These are phyloP conservation scores for Leptoxyphium fumago DNA, from an alignment of 2,329 filamentous ascomycete species.

Conservation along the genomic window DNA sequence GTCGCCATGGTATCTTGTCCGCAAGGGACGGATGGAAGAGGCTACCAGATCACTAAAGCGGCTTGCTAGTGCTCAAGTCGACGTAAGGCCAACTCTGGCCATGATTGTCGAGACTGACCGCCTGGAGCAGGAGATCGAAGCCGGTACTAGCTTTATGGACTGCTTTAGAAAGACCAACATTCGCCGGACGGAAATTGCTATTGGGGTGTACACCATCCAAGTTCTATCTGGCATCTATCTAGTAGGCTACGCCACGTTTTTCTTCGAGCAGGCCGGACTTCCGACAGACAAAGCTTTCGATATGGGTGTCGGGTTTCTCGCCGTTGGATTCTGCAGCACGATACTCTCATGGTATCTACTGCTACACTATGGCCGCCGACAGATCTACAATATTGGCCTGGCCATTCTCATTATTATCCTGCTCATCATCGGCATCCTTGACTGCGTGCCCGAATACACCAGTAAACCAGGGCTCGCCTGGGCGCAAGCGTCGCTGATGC, in stretches of 20 bases:
- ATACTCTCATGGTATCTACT: conserved; percentile 27
- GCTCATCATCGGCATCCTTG: conserved; percentile 25
- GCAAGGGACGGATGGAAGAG: conserved; percentile 19
- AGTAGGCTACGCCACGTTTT: conserved; percentile 32
- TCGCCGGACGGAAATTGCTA: conserved; percentile 29
- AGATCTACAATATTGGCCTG: conserved; percentile 26
- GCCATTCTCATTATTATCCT: conserved; percentile 20
- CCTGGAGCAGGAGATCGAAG: conserved; percentile 25
- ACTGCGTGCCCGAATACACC: conserved; percentile 21
- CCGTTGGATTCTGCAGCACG: conserved; percentile 28
- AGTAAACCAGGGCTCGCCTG: conserved; percentile 1
- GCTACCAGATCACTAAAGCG: conserved; percentile 19
- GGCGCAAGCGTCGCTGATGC: conserved; percentile 26
- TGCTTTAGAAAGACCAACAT: conserved; percentile 29
- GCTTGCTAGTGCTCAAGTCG: conserved; percentile 23
- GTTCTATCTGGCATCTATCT: conserved; percentile 28
- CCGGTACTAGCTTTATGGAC: conserved; percentile 23
- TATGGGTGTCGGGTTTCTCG: conserved; percentile 28
- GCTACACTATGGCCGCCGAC: conserved; percentile 23
- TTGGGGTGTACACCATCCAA: conserved; percentile 30
- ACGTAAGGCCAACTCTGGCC: conserved; percentile 24
- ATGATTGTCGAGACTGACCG: conserved; percentile 25
- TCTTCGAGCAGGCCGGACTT: conserved; percentile 32
- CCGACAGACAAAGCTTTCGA: conserved; percentile 24
- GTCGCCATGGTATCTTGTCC: conserved; percentile 25